phyloP scores from a whole-genome alignment of 23 red algal genomes.

The Gracilaria gracilis region DNA sequence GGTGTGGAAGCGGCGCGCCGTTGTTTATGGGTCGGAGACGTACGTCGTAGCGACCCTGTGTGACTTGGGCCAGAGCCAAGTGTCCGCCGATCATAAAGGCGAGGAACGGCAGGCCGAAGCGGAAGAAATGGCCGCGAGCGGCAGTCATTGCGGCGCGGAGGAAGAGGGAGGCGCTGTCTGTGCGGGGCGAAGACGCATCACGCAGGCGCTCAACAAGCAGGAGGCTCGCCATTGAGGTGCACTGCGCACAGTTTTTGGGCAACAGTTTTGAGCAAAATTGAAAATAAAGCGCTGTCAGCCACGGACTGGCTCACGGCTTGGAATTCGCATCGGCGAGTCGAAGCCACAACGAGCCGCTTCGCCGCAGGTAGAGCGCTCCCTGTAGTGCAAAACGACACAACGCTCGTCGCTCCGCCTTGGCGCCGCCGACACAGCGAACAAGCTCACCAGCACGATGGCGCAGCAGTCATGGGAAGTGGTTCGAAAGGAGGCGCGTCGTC shows the following conservation, averaged over 20 bases:
- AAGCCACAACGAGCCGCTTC: too few species aligned
- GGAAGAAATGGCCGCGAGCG: slow-evolving; percentile 14
- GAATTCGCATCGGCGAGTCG: not conserved
- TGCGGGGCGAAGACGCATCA: too few species aligned
- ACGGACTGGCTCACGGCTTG: not conserved
- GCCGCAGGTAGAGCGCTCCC: too few species aligned
- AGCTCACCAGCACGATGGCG: slow-evolving; percentile 33
- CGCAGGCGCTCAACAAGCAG: too few species aligned
- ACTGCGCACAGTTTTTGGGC: not conserved
- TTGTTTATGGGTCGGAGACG: not conserved
- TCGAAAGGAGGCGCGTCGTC: slow-evolving; percentile 88
- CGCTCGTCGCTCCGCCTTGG: too few species aligned
- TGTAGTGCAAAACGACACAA: too few species aligned
- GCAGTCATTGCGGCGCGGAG: not conserved
- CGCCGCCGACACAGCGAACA: too few species aligned
- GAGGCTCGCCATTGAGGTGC: too few species aligned
- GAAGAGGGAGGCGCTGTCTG: not conserved
- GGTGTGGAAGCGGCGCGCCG: not conserved
- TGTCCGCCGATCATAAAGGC: slow-evolving; percentile 63
- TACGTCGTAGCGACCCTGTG: slow-evolving; percentile 61
- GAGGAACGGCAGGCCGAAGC: slow-evolving; percentile 64
- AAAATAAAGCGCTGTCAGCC: slow-evolving; percentile 32
- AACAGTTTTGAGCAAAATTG: not conserved
- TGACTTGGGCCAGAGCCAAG: slow-evolving; percentile 39
- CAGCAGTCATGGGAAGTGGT: slow-evolving; percentile 82